Evolutionary conservation across 2,329 filamentous ascomycete species (phyloP), one percentile per base, ranked within the genome.

Genomic region (Claviceps sp.): DNA sequence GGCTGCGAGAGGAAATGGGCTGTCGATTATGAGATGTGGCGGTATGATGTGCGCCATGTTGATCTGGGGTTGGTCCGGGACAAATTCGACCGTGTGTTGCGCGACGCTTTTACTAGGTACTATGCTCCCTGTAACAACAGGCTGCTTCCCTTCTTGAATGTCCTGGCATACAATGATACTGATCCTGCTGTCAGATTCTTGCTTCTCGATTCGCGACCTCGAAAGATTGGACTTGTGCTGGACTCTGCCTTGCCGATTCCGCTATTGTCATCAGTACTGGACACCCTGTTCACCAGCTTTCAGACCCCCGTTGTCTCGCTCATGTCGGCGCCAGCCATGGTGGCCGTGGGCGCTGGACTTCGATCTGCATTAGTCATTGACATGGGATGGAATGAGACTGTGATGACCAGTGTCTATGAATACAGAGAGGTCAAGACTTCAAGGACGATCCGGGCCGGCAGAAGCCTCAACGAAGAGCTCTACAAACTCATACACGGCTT

Each of bases 371-470:
- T 98, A 43, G 80, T 97, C 0, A 75, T 98, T 39, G 89, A 98
- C 62, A 76, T 98, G 54, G 93, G 91, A 44, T 98, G 93, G 93
- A 77, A 82, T 43, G 93, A 97, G 66, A 95, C 90, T 0, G 78
- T 84, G 0, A 79, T 94, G 22, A 95, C 88, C 0, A 86, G 83
- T 5, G 76, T 97, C 6, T 97, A 90, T 62, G 93, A 98, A 68
- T 95, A 89, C 64, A 83, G 87, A 50, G 89, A 95, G 64, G 80
- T 95, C 1, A 74, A 76, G 16, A 80, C 80, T 50, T 79, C 75
- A 52, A 77, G 87, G 50, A 91, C 80, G 40, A 74, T 87, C 14
- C 77, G 93, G 57, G 89, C 81, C 37, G 88, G 85, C 53, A 90
- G 83, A 61, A 66, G 78, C 52, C 70, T 97, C 20, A 77, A 85